Percentiles rank a stretch among this genome's conserved stretches.
phyloP scores from a whole-genome alignment of 2,329 filamentous ascomycete species.

The Penicillium sumatraense region DNA sequence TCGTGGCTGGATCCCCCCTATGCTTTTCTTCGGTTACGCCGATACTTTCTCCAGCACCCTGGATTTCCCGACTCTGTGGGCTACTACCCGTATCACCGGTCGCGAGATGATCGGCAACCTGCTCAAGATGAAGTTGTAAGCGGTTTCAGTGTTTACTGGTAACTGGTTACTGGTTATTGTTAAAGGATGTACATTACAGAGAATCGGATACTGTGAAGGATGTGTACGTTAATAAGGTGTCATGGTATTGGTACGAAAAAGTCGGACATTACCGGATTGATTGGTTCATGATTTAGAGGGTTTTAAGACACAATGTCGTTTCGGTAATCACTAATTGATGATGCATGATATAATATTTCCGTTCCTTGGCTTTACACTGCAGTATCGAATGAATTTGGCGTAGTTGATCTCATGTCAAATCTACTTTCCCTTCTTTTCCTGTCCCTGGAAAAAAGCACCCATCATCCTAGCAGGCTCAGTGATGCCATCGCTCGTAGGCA shows the following conservation, averaged over 20 bases:
- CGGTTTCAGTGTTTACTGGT: no score
- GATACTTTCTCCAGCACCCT: slow-evolving; percentile 80
- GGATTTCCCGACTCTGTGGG: slow-evolving; percentile 83
- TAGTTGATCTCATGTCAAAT: neutral
- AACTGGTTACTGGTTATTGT: no score
- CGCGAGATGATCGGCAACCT: slow-evolving; percentile 78
- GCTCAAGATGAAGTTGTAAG: slow-evolving; percentile 70
- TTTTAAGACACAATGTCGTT: neutral
- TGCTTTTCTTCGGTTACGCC: slow-evolving; percentile 88
- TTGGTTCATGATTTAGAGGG: neutral
- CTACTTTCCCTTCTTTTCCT: slow-evolving; percentile 1
- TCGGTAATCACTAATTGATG: slow-evolving; percentile 4
- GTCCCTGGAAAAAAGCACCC: slow-evolving; percentile 6
- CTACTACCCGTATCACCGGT: slow-evolving; percentile 74
- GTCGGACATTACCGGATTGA: neutral
- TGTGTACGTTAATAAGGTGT: slow-evolving; percentile 3
- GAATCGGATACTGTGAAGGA: neutral
- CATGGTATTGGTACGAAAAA: neutral
- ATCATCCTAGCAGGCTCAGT: slow-evolving; percentile 14
- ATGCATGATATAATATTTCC: neutral
- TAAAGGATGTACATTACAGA: slow-evolving; percentile 8
- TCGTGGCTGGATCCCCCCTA: slow-evolving; percentile 84
- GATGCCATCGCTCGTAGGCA: slow-evolving; percentile 2
- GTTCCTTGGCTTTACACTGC: no score
- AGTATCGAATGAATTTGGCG: no score